Evolutionary conservation across 768 basidiomycete genomes (phyloP), one percentile per base, ranked within the genome.

Genomic region (Gyrodon lividus): DNA sequence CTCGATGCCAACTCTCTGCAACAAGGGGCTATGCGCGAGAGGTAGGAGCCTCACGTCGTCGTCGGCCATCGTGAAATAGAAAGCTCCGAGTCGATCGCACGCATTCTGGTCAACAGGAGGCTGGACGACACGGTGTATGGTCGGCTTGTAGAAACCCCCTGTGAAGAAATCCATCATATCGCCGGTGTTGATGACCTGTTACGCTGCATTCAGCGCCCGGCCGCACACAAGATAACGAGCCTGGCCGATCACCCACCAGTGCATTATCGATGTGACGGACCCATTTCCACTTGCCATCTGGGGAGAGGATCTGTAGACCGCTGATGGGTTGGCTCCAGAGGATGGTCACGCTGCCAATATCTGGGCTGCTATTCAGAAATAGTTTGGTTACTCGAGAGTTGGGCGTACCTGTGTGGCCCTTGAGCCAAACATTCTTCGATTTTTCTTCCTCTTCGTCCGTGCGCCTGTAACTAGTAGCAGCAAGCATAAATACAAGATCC

Each of bases 281-380:
- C 80, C 79, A 82, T 33, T 72, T 74, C 83, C 83, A 83, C 34
- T 70, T 70, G 0, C 78, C 77, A 35, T 81, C 79, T 0, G 61
- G 70, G 0, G 75, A 74, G 2, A 81, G 68, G 46, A 84, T 83
- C 50, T 84, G 82, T 1, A 84, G 68, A 0, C 76, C 83, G 5
- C 76, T 70, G 8, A 84, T 72, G 4, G 83, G 82, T 53, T 86
- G 83, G 45, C 78, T 80, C 71, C 77, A 83, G 5, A 85, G 69
- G 38, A 83, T 74, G 1, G 80, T 81, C 40, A 85, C 66, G 5
- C 72, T 74, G 3, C 80, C 80, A 34, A 81, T 70, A 61, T 84
- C 83, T 74, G 50, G 70, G 8, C 76, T 77, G 38, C 77, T 69
- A 60, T 79, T 79, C 61, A 42, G 6, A 12, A 4, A 42, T 20